A percentile compares a stretch with the other conserved stretches of the same genome.
Evolutionary conservation across 108 stramenopile genomes (phyloP).

Genomic region (Nitzschia sp.): DNA sequence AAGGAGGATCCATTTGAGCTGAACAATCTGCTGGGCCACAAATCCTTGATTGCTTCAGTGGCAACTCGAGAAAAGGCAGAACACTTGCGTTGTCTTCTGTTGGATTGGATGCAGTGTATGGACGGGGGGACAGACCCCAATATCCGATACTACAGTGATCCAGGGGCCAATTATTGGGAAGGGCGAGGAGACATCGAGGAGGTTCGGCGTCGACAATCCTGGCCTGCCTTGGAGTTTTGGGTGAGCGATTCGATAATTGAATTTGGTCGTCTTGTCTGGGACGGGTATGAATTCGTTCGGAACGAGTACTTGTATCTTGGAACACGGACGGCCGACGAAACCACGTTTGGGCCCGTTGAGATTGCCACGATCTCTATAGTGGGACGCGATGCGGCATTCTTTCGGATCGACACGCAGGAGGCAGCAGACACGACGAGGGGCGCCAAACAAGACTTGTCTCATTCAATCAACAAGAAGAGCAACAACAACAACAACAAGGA

Average conservation of each 20-base stretch:
- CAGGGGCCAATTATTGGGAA: constrained; percentile 12
- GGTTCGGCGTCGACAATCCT: constrained; percentile 16
- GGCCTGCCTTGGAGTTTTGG: constrained; percentile 16
- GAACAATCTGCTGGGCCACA: constrained; percentile 28
- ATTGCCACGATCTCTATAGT: neutral
- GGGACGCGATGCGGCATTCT: neutral
- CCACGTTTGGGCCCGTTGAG: neutral
- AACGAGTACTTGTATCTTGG: constrained; percentile 12
- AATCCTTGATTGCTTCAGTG: neutral
- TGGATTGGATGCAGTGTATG: constrained; percentile 28
- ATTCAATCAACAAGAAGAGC: neutral
- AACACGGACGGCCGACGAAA: neutral
- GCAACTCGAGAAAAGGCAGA: constrained; percentile 20
- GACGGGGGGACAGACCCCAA: neutral
- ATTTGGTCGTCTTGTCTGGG: neutral
- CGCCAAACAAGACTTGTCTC: neutral
- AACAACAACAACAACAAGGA: neutral
- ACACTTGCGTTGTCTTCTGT: constrained; percentile 22
- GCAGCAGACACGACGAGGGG: no score
- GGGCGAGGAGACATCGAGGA: constrained; percentile 18
- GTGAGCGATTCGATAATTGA: neutral
- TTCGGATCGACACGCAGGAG: neutral
- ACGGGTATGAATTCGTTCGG: constrained; percentile 3
- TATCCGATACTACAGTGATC: constrained; percentile 4
- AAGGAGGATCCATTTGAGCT: constrained; percentile 28